Evolutionary conservation across 1,139 yeast genomes (phyloP).

Genomic region (Hansenula anomala): DNA sequence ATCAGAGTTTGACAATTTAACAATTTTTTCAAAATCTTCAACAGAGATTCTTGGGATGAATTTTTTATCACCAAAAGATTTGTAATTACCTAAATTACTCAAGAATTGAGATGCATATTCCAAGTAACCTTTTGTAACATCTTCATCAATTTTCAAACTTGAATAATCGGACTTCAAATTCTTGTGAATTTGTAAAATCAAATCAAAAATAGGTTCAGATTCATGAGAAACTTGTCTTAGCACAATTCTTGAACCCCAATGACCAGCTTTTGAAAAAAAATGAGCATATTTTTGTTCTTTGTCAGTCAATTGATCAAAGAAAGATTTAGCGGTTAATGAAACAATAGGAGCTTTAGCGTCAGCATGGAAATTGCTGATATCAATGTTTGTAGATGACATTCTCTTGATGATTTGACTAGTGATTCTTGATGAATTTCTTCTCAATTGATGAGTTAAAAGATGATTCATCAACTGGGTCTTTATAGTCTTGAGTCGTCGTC

Average conservation of each 20-base stretch:
- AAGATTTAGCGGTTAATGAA: constrained; percentile 35
- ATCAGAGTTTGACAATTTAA: constrained; percentile 29
- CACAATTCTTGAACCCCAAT: constrained; percentile 75
- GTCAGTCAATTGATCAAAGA: constrained; percentile 44
- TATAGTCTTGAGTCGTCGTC: no score
- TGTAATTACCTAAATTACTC: constrained; percentile 79
- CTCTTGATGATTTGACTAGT: not conserved
- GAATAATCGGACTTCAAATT: constrained; percentile 51
- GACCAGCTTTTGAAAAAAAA: constrained; percentile 75
- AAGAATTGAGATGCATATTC: constrained; percentile 81
- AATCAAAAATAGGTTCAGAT: constrained; percentile 67
- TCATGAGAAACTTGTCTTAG: constrained; percentile 83
- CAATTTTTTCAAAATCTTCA: constrained; percentile 43
- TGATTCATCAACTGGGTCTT: not conserved
- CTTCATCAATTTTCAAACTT: constrained; percentile 29
- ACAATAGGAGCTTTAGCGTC: constrained; percentile 47
- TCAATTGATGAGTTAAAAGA: constrained; percentile 4
- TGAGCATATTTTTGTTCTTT: constrained; percentile 72
- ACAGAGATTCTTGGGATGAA: constrained; percentile 61
- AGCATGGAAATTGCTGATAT: constrained; percentile 26
- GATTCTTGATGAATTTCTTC: constrained; percentile 3
- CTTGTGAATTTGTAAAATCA: constrained; percentile 54
- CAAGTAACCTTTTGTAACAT: constrained; percentile 44
- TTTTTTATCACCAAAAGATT: constrained; percentile 85
- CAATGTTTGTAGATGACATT: constrained; percentile 11